Evolutionary conservation across 2,329 filamentous ascomycete species (phyloP).

Genomic region (Alternaria novae-zelandiae): DNA sequence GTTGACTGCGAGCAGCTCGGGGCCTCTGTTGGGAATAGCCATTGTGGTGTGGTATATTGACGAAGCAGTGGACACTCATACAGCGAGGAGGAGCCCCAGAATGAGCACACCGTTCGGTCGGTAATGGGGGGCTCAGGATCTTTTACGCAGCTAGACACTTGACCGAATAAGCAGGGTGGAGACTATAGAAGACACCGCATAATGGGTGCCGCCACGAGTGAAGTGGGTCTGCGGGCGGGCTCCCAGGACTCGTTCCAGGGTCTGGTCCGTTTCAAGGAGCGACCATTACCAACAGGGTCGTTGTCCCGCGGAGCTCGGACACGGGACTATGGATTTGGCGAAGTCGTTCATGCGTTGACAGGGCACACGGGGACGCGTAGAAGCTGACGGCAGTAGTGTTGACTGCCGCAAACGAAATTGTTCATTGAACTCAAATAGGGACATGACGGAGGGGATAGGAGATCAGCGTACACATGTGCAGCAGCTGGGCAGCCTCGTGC

Average conservation of each 20-base stretch:
- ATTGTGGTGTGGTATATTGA: constrained; percentile 20
- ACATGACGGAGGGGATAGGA: not conserved
- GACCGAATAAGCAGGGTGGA: constrained; percentile 13
- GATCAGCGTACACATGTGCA: not conserved
- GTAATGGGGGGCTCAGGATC: constrained; percentile 12
- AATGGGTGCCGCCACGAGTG: constrained; percentile 24
- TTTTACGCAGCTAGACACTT: constrained; percentile 20
- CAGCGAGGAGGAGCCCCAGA: constrained; percentile 10
- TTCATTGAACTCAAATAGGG: not conserved
- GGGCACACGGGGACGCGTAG: not conserved
- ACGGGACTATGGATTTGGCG: not conserved
- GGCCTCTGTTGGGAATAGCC: constrained; percentile 42
- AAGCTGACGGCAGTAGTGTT: not conserved
- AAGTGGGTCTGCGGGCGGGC: constrained; percentile 24
- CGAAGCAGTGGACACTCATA: constrained; percentile 5
- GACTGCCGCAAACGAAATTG: constrained; percentile 9
- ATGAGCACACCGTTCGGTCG: not conserved
- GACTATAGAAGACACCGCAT: constrained; percentile 19
- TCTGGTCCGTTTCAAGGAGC: constrained; percentile 29
- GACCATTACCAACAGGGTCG: constrained; percentile 14
- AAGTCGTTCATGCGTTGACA: constrained; percentile 13
- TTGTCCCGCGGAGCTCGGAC: constrained; percentile 16
- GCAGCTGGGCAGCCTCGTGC: not conserved
- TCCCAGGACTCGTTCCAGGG: constrained; percentile 18
- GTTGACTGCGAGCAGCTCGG: constrained; percentile 40